Percentiles rank a stretch among this genome's conserved stretches.
These are phyloP conservation scores for Salix suchowensis DNA, from an alignment of 345 rosid species.

Conservation along the genomic window DNA sequence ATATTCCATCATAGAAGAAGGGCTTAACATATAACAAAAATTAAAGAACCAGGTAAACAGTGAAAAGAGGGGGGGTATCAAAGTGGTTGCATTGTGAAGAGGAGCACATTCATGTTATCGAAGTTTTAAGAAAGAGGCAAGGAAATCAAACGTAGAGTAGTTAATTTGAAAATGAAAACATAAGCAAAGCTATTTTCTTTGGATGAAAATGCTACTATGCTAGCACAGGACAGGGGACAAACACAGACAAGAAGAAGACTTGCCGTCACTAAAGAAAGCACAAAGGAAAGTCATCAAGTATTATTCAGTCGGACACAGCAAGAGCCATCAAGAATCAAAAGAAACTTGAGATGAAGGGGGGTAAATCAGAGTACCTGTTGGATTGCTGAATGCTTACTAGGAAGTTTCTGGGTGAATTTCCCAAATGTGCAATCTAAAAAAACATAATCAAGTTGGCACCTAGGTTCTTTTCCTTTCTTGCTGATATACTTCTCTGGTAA, in stretches of 20 bases:
- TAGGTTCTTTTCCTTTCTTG: constrained; percentile 43
- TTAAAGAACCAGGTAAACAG: not conserved
- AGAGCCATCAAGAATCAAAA: not conserved
- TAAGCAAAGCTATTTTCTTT: not conserved
- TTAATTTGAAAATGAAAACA: not conserved
- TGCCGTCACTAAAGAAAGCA: too few relatives aligned
- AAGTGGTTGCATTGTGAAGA: too few relatives aligned
- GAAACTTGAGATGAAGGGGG: not conserved
- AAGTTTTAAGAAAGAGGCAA: not conserved
- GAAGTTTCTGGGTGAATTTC: constrained; percentile 48
- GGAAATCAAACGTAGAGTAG: not conserved
- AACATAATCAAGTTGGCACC: constrained; percentile 57
- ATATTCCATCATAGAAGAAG: not conserved
- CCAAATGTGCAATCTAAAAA: constrained; percentile 91
- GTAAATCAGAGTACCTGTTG: constrained; percentile 49
- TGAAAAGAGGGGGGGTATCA: not conserved
- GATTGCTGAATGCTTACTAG: constrained; percentile 65
- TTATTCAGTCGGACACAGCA: too few relatives aligned
- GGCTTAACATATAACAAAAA: not conserved
- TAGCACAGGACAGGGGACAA: not conserved
- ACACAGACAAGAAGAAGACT: too few relatives aligned
- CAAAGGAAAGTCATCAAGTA: not conserved
- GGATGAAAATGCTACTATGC: not conserved
- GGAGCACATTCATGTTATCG: not conserved
- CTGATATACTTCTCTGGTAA: constrained; percentile 56